Percentiles rank a stretch among this genome's conserved stretches.
These are phyloP conservation scores for Aspergillus sp. DNA, from an alignment of 2,329 filamentous ascomycete species.

Conservation along the genomic window DNA sequence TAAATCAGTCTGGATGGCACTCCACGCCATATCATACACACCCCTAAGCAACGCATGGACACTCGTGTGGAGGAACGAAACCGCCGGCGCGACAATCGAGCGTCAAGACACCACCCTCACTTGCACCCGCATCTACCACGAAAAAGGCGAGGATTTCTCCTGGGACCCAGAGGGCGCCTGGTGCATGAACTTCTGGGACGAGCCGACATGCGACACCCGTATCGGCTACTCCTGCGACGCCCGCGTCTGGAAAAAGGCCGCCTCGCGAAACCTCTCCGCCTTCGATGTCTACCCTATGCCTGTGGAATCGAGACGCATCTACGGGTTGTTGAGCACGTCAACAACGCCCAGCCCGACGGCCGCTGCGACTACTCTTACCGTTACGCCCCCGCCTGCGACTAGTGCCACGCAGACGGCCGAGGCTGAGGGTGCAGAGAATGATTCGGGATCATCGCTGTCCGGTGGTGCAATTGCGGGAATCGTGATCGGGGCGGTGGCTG, in stretches of 20 bases:
- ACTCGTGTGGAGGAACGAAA: slow-evolving; percentile 13
- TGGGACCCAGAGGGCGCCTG: slow-evolving; percentile 14
- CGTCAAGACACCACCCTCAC: neutral
- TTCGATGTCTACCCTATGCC: slow-evolving; percentile 16
- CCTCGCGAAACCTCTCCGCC: slow-evolving; percentile 8
- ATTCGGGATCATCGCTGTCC: neutral
- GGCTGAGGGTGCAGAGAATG: neutral
- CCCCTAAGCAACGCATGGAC: slow-evolving; percentile 10
- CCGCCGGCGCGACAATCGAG: slow-evolving; percentile 3
- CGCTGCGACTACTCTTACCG: neutral
- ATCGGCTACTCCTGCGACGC: slow-evolving; percentile 12
- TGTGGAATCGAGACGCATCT: neutral
- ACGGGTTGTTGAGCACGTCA: slow-evolving; percentile 2
- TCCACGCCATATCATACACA: neutral
- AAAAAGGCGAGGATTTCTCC: slow-evolving; percentile 9
- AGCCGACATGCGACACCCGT: slow-evolving; percentile 3
- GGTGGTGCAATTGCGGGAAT: slow-evolving; percentile 6
- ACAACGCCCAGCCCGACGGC: neutral
- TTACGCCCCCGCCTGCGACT: slow-evolving; percentile 1
- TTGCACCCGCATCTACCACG: slow-evolving; percentile 14
- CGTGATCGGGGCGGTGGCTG: slow-evolving; percentile 1
- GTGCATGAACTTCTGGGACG: slow-evolving; percentile 13
- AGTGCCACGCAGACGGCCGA: neutral
- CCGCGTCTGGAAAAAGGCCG: slow-evolving; percentile 6
- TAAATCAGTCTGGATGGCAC: neutral